These are phyloP conservation scores for Gracilariopsis chorda DNA, from an alignment of 23 red algal species.

Conservation along the genomic window DNA sequence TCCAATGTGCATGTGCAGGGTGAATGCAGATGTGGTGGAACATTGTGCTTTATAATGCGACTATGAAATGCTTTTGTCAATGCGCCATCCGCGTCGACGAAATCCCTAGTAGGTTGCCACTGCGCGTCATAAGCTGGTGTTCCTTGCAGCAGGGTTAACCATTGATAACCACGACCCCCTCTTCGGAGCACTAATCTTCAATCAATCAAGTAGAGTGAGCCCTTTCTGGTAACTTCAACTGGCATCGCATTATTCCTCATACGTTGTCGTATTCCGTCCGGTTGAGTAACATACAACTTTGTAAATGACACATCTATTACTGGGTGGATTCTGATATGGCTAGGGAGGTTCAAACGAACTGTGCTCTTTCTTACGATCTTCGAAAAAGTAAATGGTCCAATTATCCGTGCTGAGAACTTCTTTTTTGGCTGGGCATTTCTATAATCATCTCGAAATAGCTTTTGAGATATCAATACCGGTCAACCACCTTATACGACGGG, in stretches of 20 bases:
- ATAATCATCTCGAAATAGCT: not conserved
- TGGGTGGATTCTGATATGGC: not conserved
- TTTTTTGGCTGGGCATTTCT: not conserved
- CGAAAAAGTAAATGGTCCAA: not conserved
- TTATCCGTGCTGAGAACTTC: not conserved
- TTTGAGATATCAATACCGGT: not conserved
- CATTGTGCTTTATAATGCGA: not conserved
- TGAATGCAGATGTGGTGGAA: not conserved
- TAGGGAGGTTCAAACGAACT: not conserved
- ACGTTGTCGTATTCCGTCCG: not conserved
- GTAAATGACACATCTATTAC: not conserved
- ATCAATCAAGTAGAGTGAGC: not conserved
- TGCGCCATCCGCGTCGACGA: slow-evolving; percentile 1
- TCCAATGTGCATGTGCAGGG: too few species aligned
- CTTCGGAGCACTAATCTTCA: not conserved
- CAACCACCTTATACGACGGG: not conserved
- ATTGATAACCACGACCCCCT: not conserved
- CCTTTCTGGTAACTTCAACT: not conserved
- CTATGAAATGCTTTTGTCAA: not conserved
- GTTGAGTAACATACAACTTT: not conserved
- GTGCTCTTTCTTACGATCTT: not conserved
- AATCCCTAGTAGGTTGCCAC: not conserved
- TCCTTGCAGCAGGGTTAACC: not conserved
- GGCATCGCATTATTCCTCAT: not conserved
- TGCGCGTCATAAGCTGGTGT: not conserved